Evolutionary conservation across 148 eudicot genomes (phyloP).

Genomic region (Bassia scoparia): DNA sequence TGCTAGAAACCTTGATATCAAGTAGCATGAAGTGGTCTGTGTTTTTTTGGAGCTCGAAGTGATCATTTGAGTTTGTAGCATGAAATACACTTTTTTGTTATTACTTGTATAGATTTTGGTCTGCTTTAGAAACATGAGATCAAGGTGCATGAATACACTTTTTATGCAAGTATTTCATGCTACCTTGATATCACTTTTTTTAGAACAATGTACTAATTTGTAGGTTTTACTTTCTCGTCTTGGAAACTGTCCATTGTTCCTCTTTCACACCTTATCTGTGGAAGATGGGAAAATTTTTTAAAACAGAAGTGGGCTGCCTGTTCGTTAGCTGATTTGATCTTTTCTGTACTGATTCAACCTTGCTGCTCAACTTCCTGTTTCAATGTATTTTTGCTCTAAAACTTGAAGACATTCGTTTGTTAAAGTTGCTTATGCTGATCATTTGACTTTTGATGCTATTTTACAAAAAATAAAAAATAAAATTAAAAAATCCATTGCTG

Average conservation of each 20-base stretch:
- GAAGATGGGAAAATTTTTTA: background rate
- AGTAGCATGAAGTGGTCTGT: no score
- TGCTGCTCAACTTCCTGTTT: background rate
- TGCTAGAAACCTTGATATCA: no score
- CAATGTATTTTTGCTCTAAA: background rate
- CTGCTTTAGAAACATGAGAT: no score
- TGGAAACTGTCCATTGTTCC: background rate
- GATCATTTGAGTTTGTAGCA: no score
- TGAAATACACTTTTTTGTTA: constrained; percentile 6
- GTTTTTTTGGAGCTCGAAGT: no score
- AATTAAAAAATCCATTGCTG: constrained; percentile 15
- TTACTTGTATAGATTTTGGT: constrained; percentile 13
- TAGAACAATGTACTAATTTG: background rate
- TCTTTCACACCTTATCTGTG: background rate
- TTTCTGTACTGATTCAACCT: background rate
- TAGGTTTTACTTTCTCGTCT: background rate
- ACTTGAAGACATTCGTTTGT: background rate
- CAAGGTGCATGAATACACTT: no score
- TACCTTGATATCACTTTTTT: background rate
- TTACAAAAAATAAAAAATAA: background rate
- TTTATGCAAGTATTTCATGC: constrained; percentile 1
- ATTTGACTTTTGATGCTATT: background rate
- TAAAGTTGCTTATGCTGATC: background rate
- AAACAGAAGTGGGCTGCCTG: background rate
- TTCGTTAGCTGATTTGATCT: constrained; percentile 7